Evolutionary conservation across 306 rosid species (phyloP).

Genomic region (Vicia villosa): DNA sequence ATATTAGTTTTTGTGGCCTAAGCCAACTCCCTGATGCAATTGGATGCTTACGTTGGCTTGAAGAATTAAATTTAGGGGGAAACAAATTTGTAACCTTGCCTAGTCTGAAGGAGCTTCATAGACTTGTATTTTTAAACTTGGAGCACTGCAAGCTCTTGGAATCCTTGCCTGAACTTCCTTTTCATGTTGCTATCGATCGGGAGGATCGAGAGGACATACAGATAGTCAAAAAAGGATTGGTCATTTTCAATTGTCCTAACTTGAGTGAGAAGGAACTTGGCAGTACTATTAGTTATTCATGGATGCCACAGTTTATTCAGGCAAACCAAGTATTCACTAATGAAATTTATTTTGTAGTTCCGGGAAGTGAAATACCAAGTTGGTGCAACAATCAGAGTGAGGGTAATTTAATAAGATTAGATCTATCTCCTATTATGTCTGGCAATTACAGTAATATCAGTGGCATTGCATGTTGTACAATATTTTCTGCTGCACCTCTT

Average conservation of each 20-base stretch:
- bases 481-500: neutral
- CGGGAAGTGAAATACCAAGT: constrained; percentile 16
- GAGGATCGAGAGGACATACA: neutral
- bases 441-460: neutral
- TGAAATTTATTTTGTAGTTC: neutral
- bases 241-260: constrained; percentile 3
- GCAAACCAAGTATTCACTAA: neutral
- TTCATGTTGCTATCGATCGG: neutral
- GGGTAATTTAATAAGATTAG: neutral
- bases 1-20: constrained; percentile 3
- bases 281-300: neutral
- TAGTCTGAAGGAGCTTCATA: neutral
- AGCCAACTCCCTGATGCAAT: neutral
- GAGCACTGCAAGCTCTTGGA: neutral
- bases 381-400: constrained; percentile 3
- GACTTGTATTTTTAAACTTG: neutral
- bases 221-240: neutral
- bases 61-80: neutral
- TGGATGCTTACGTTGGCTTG: neutral
- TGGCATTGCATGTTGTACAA: neutral
- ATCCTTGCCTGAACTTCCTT: constrained; percentile 1
- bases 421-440: neutral
- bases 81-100: neutral
- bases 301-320: neutral
- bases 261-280: neutral